A percentile compares a stretch with the other conserved stretches of the same genome.
Evolutionary conservation across 352 stramenopile genomes (phyloP).

Genomic region (Phytophthora capsici): DNA sequence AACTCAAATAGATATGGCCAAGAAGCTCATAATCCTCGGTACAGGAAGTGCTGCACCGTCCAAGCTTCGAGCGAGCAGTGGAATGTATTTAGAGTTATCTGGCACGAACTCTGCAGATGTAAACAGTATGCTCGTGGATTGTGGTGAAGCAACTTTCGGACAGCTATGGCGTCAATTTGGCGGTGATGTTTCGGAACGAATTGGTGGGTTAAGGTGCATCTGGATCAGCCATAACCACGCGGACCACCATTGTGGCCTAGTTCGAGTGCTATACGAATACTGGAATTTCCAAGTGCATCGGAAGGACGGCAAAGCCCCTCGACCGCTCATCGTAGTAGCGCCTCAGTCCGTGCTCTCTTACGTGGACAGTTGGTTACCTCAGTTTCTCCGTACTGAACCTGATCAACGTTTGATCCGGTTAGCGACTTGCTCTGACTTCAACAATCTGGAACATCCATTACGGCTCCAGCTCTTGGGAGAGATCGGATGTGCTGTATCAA

Average conservation of each 20-base stretch:
- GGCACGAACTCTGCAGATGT: slow-evolving; percentile 4
- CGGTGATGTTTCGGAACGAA: slow-evolving; percentile 38
- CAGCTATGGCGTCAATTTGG: slow-evolving; percentile 87
- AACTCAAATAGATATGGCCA: neutral
- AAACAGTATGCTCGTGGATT: slow-evolving; percentile 92
- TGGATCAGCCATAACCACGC: slow-evolving; percentile 98
- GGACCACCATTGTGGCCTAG: slow-evolving; percentile 96
- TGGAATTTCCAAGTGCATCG: slow-evolving; percentile 32
- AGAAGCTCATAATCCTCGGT: slow-evolving; percentile 92
- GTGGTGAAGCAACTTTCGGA: slow-evolving; percentile 94
- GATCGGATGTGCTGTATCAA: slow-evolving; percentile 38
- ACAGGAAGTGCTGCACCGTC: slow-evolving; percentile 96
- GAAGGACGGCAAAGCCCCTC: neutral
- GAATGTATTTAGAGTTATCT: slow-evolving; percentile 88
- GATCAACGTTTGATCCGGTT: slow-evolving; percentile 40
- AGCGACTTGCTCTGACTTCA: slow-evolving; percentile 62
- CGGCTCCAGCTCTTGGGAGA: slow-evolving; percentile 35
- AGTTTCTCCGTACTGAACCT: slow-evolving; percentile 10
- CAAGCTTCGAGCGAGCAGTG: slow-evolving; percentile 96
- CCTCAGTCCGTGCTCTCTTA: slow-evolving; percentile 67
- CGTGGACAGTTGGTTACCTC: slow-evolving; percentile 54
- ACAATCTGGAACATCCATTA: slow-evolving; percentile 39
- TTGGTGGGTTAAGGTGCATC: slow-evolving; percentile 84
- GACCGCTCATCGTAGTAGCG: slow-evolving; percentile 49
- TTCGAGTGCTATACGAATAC: slow-evolving; percentile 88